Percentiles rank a stretch among this genome's conserved stretches.
Conservation (phyloP, 2,329 filamentous ascomycete species). For the Scortechinia acanthostroma region DNA sequence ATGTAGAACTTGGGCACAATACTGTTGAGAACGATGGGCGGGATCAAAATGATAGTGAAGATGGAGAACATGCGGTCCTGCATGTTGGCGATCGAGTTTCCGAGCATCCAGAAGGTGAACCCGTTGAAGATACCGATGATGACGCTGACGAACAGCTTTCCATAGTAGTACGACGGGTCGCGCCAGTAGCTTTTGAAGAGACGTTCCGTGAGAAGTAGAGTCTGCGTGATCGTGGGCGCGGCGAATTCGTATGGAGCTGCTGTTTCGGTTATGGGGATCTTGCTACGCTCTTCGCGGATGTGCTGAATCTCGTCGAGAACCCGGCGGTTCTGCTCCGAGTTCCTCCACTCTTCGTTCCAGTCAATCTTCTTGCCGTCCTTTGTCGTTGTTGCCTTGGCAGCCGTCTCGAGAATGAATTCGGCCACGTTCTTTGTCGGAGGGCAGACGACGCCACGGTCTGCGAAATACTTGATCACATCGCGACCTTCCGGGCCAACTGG, state of each 20-base stretch:
- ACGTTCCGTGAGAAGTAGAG: conserved; percentile 58
- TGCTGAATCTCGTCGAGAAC: conserved; percentile 59
- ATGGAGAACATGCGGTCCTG: conserved; percentile 72
- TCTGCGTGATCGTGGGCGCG: conserved; percentile 56
- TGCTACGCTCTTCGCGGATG: conserved; percentile 45
- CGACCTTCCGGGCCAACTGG: conserved; percentile 61
- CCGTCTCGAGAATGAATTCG: conserved; percentile 38
- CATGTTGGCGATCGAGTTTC: conserved; percentile 59
- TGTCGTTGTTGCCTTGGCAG: conserved; percentile 22
- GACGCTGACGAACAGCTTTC: conserved; percentile 67
- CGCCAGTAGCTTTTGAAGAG: conserved; percentile 71
- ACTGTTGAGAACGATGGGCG: conserved; percentile 66
- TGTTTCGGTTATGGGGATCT: conserved; percentile 17
- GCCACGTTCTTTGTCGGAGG: conserved; percentile 44
- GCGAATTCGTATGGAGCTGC: conserved; percentile 51
- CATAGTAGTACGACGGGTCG: conserved; percentile 70
- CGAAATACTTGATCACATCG: conserved; percentile 62
- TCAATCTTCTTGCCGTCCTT: conserved; percentile 37
- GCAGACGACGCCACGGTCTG: conserved; percentile 55
- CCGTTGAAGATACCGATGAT: conserved; percentile 73
- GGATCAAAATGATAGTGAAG: conserved; percentile 60
- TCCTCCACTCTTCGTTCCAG: conserved; percentile 72
- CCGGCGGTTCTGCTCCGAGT: conserved; percentile 49
- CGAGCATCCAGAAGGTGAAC: conserved; percentile 70
- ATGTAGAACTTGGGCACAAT: conserved; percentile 73